Base-by-base conservation (phyloP, 768 basidiomycete species). In the Boletus rubroflammeus region DNA sequence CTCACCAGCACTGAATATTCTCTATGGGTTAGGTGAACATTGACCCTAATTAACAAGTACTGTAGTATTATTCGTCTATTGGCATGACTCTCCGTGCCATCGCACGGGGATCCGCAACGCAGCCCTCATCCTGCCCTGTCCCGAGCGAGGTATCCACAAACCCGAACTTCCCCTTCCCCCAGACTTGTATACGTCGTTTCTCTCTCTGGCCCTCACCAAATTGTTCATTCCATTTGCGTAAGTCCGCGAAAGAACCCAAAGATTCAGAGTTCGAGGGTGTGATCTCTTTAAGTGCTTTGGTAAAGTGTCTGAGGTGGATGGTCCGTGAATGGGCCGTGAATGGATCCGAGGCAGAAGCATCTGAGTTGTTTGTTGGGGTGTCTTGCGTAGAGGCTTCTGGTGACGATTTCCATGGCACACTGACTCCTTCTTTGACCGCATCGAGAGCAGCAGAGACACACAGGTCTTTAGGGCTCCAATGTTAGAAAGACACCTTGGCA, bases 391-490 rank as follows among this genome's bases (percentile, higher is more conserved):
- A 39, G 14, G 52, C 39, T 38, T 54, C 62, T 14, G 43, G 10
- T 38, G 59, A 53, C 7, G 53, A 55, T 28, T 69, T 68, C 95
- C 94, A 98, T 21, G 94, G 94, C 42, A 96, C 78, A 1, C 80
- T 73, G 29, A 94, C 81, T 5, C 77, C 76, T 61, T 96, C 93
- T 69, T 97, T 98, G 48, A 97, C 86, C 5, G 93, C 86, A 62
- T 93, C 90, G 53, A 97, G 75, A 15, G 94, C 95, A 25, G 94
- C 93, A 49, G 90, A 85, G 26, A 98, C 94, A 67, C 93, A 95
- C 21, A 97, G 73, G 72, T 98, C 94, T 97, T 62, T 8, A 49
- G 42, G 46, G 31, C 0, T 9, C 58, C 19, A 23, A 53, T 35
- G 28, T 63, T 34, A 58, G 55, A 47, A 52, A 50, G 47, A 25